phyloP scores from a whole-genome alignment of 2,329 filamentous ascomycete species.

The Colletotrichum scovillei region DNA sequence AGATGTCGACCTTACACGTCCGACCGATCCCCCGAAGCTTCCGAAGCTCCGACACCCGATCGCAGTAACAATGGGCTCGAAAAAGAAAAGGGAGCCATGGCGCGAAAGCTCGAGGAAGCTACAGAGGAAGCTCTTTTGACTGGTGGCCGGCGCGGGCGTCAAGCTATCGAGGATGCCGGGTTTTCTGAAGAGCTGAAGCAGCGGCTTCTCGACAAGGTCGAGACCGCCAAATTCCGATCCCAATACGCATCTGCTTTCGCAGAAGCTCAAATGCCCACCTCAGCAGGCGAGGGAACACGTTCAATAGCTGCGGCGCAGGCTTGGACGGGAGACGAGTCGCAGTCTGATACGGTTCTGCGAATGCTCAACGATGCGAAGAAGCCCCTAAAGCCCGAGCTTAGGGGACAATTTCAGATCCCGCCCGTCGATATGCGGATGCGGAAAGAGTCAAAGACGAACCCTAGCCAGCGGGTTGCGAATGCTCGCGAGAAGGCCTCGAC shows the following conservation, averaged over 20 bases:
- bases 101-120: constrained; percentile 68
- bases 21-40: constrained; percentile 19
- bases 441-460: constrained; percentile 49
- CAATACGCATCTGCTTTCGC: constrained; percentile 62
- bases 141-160: constrained; percentile 69
- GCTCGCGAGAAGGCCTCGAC: constrained; percentile 68
- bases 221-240: constrained; percentile 64
- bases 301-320: constrained; percentile 74
- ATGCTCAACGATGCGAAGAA: constrained; percentile 88
- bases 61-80: background rate
- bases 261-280: constrained; percentile 59
- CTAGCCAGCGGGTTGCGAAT: constrained; percentile 60
- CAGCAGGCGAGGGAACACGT: constrained; percentile 75
- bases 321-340: constrained; percentile 83
- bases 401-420: constrained; percentile 58
- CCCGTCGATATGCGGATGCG: constrained; percentile 65
- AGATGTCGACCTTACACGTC: constrained; percentile 20
- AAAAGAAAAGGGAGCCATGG: constrained; percentile 56
- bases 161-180: constrained; percentile 70
- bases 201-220: constrained; percentile 66
- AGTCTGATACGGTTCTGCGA: constrained; percentile 81
- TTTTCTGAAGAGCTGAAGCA: constrained; percentile 73
- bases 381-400: constrained; percentile 66
- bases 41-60: background rate
- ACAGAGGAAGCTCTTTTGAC: constrained; percentile 71